Evolutionary conservation across 164 flowering plant species (phyloP), one percentile per base, ranked within the genome.

Genomic region (Kalanchoe fedtschenkoi): DNA sequence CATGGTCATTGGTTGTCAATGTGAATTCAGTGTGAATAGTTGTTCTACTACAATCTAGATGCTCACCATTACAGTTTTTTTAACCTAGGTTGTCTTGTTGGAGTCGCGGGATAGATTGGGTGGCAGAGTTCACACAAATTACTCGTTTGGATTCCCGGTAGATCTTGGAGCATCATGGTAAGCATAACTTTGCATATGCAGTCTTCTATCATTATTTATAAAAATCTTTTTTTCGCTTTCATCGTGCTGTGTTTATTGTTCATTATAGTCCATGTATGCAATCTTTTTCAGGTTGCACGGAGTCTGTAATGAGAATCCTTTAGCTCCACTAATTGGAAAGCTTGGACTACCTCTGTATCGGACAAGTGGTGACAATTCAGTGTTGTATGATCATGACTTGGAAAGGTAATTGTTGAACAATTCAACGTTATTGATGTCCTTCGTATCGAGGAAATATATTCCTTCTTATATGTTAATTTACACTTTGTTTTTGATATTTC

Each of bases 151-250:
- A 53, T 90, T 90, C 71, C 97, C 97, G 24, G 82, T 90, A 61
- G 97, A 90, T 68, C 72, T 90, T 66, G 97, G 97, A 56, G 97
- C 97, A 69, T 88, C 97, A 56, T 90, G 97, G 97, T 89, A 76
- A 65, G 34, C 2, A 53, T 35, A 22, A 37, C 32, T 57, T 26
- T 28, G 11, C 58, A 22, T 46, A 11, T 2, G 17, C 19, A 43
- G 57, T 21, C 39, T 43, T 58, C 19, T 9, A 7, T 53, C 26
- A 5, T 22, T 9, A 22, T 26, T 22, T 14, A 4, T 34, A 8
- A 17, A 3, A 19, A 24, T 22, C n/a, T 15, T 56, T 6, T 32
- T 42, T 26, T 44, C 46, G 29, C 47, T 28, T 16, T n/a, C 51
- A 44, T n/a, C 13, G 21, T 6, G 2, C 16, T 0, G 29, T 26